phyloP scores from a whole-genome alignment of 345 rosid genomes.

The Erucastrum elatum region DNA sequence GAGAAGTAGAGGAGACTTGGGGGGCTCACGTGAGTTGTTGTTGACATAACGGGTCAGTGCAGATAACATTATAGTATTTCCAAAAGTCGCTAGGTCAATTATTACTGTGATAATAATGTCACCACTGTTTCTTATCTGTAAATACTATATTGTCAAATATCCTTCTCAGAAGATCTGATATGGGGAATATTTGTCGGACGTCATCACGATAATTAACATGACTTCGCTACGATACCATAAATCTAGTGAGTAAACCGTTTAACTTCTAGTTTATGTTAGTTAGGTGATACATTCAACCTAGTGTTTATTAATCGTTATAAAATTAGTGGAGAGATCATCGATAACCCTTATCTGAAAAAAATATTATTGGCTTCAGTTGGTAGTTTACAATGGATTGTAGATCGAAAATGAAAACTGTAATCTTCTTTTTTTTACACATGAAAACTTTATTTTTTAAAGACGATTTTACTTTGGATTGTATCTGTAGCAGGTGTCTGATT shows the following conservation, averaged over 20 bases:
- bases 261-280: background rate
- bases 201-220: background rate
- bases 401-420: background rate
- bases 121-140: constrained; percentile 31
- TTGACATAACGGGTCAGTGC: constrained; percentile 30
- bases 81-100: constrained; percentile 28
- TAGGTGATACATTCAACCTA: background rate
- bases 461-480: background rate
- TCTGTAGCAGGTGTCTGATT: background rate
- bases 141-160: constrained; percentile 30
- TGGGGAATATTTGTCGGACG: constrained; percentile 23
- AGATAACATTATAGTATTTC: constrained; percentile 20
- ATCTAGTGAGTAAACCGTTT: background rate
- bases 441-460: background rate
- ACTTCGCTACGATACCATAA: background rate
- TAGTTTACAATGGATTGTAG: background rate
- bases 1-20: constrained; percentile 1
- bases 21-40: constrained; percentile 42
- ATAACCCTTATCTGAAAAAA: background rate
- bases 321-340: background rate
- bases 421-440: background rate
- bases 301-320: background rate
- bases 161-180: constrained; percentile 23
- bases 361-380: background rate
- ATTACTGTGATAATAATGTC: constrained; percentile 41